phyloP scores from a whole-genome alignment of 1,139 yeast genomes.

The Geotrichum bryndzae region DNA sequence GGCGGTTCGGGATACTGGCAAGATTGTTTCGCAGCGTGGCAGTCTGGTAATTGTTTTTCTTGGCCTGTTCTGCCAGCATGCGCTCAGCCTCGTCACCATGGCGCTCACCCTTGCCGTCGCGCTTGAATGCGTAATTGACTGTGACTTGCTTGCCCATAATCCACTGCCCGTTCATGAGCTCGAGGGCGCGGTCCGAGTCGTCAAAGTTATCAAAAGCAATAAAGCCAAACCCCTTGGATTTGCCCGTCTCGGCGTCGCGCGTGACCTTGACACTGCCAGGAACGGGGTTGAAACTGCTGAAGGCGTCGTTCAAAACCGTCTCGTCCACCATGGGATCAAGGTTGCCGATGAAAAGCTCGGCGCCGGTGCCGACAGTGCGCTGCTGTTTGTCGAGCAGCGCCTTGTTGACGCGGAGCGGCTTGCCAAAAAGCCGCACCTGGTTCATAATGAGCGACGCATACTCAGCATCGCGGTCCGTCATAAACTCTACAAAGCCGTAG shows the following conservation, averaged over 20 bases:
- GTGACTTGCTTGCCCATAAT: conserved; percentile 60
- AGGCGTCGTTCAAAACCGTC: conserved; percentile 51
- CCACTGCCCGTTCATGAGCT: conserved; percentile 60
- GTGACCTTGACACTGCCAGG: conserved; percentile 48
- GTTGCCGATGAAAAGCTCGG: conserved; percentile 68
- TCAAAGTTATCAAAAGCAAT: conserved; percentile 57
- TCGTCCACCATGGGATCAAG: conserved; percentile 67
- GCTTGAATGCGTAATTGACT: conserved; percentile 70
- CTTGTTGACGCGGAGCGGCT: conserved; percentile 54
- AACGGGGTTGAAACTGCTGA: conserved; percentile 64
- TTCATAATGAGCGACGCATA: conserved; percentile 60
- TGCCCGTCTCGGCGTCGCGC: conserved; percentile 45
- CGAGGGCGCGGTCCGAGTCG: conserved; percentile 67
- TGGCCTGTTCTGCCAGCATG: conserved; percentile 62
- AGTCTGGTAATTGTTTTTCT: conserved; percentile 31
- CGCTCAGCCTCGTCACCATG: conserved; percentile 85
- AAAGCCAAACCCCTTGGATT: conserved; percentile 61
- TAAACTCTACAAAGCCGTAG: conserved; percentile 79
- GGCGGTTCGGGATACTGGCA: conserved; percentile 8
- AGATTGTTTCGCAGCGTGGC: conserved; percentile 3
- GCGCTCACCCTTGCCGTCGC: conserved; percentile 48
- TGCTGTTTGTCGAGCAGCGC: conserved; percentile 38
- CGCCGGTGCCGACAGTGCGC: conserved; percentile 53
- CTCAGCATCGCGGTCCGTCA: conserved; percentile 55
- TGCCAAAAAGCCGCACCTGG: conserved; percentile 61